phyloP scores from a whole-genome alignment of 148 eudicot species.

The Rhododendron henanense region DNA sequence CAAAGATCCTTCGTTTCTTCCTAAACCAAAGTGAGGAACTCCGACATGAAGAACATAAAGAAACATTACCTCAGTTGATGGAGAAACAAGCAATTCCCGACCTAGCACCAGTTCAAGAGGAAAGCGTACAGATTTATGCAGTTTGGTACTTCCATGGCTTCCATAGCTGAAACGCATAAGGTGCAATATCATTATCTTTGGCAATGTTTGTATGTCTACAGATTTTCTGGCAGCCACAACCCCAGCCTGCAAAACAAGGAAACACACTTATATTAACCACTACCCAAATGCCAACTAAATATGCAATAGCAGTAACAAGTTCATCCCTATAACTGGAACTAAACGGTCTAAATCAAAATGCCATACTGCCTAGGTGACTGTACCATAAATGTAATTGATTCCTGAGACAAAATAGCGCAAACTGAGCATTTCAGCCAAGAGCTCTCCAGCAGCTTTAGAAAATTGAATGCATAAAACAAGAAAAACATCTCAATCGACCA shows the following conservation, averaged over 20 bases:
- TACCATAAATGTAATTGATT: background rate
- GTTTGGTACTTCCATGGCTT: slow-evolving; percentile 82
- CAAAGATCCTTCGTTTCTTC: background rate
- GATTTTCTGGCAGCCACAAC: slow-evolving; percentile 86
- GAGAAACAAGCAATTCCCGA: slow-evolving; percentile 70
- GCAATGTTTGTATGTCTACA: slow-evolving; percentile 64
- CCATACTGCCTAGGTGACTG: background rate
- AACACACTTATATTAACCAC: background rate
- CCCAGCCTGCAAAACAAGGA: slow-evolving; percentile 49
- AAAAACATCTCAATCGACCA: background rate
- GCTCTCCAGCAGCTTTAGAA: background rate
- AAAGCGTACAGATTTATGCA: slow-evolving; percentile 75
- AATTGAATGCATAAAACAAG: background rate
- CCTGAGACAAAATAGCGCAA: background rate
- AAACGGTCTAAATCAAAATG: background rate
- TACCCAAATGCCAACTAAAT: background rate
- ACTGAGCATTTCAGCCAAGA: background rate
- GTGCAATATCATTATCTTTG: slow-evolving; percentile 86
- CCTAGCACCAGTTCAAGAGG: slow-evolving; percentile 74
- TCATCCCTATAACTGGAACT: background rate
- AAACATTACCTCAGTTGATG: slow-evolving; percentile 54
- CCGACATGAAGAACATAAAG: background rate
- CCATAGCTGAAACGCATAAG: slow-evolving; percentile 94
- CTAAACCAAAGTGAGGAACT: background rate
- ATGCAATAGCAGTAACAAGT: background rate